Evolutionary conservation across 441 rosid species (phyloP), one percentile per base, ranked within the genome.

Genomic region (Erodium moschatum): DNA sequence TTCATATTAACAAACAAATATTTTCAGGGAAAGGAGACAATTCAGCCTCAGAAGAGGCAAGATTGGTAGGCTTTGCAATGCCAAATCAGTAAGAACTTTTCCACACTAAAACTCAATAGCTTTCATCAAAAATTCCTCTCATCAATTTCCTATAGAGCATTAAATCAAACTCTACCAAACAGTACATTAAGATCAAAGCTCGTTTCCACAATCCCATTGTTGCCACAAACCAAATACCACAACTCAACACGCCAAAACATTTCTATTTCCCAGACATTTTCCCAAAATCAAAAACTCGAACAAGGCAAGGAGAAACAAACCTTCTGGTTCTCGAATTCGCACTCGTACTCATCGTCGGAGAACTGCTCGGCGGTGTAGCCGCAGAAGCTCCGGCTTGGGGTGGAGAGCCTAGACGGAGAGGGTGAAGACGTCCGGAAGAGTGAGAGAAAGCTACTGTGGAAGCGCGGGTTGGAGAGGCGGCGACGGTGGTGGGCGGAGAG

Each of bases 311-410:
- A 61, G 58, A 73, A 48, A 70, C 71, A 71, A 74, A 87, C 98
- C 97, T 84, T 86, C 35, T 90, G 92, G 69, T 78, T 82, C 77
- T 89, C 98, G 74, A 87, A 89, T 72, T 94, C 96, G 72, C 90
- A 81, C 78, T 87, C 95, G 69, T 93, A 91, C 70, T 91, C 98
- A 70, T 94, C 98, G 65, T 94, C 97, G 0, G 97, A 94, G 82
- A 94, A 91, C 86, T 94, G 96, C 84, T 91, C 98, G 0, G 80
- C 87, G 21, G 96, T 79, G 65, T 85, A 80, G 2, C 85, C 80
- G 12, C 80, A 77, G 70, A 84, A 83, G 56, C 79, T 84, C 67
- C 75, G 27, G 63, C 48, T 68, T 24, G 79, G 75, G 69, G 48
- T 62, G 62, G 9, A 56, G 50, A 65, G 69, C 8, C 79, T 67